phyloP scores from a whole-genome alignment of 148 eudicot genomes.

The Diospyros kaki region DNA sequence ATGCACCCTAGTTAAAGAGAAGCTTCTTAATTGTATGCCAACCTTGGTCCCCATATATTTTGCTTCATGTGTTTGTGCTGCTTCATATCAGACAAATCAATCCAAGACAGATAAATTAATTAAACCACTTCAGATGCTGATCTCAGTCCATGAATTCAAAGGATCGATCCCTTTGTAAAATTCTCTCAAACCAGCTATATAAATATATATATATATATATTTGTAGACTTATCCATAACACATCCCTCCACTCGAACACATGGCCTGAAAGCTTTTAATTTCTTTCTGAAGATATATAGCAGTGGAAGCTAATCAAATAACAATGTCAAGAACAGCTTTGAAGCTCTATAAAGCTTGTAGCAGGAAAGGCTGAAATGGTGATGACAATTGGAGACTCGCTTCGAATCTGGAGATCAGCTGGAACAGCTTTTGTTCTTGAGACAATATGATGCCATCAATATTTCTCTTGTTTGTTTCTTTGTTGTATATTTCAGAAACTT shows the following conservation, averaged over 20 bases:
- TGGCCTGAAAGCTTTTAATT: conserved; percentile 13
- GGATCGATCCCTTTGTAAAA: conserved; percentile 17
- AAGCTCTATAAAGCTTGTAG: not conserved
- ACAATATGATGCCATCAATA: too few species aligned
- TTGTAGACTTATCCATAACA: conserved; percentile 15
- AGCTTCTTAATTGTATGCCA: conserved; percentile 28
- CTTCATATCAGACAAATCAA: conserved; percentile 14
- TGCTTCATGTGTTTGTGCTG: conserved; percentile 17
- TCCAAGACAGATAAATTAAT: conserved; percentile 8
- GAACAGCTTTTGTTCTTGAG: too few species aligned
- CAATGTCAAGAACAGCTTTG: not conserved
- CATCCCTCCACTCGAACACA: conserved; percentile 25
- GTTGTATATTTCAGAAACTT: too few species aligned
- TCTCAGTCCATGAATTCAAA: not conserved
- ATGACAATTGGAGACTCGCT: not conserved
- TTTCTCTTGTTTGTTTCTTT: too few species aligned
- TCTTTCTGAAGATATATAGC: conserved; percentile 7
- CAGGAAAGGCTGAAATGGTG: not conserved
- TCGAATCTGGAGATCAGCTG: not conserved
- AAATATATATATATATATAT: not conserved
- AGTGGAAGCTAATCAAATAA: conserved; percentile 20
- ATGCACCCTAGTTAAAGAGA: conserved; percentile 12
- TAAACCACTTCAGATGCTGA: conserved; percentile 28
- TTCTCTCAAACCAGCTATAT: conserved; percentile 17
- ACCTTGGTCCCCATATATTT: conserved; percentile 18